Conservation (phyloP, 2,329 filamentous ascomycete genomes). For the Raffaelea arxii region DNA sequence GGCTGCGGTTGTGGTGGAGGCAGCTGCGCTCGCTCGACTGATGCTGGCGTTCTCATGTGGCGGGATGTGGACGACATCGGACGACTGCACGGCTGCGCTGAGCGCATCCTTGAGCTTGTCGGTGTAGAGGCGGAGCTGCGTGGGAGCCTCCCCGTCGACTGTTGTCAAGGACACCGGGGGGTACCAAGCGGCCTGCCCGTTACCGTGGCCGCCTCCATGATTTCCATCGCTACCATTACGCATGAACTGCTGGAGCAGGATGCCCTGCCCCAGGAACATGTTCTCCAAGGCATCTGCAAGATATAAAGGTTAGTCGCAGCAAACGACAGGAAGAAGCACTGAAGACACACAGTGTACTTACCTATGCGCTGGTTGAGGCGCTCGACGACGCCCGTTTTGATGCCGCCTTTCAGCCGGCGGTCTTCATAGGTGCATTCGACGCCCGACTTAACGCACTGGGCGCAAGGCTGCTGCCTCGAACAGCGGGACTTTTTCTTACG, state of each 20-base stretch:
- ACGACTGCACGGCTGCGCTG: background rate
- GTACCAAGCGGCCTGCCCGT: background rate
- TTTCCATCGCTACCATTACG: background rate
- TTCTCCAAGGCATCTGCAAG: background rate
- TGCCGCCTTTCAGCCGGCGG: background rate
- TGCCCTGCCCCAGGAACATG: background rate
- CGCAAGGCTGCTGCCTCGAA: background rate
- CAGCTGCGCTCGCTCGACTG: background rate
- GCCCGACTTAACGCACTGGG: background rate
- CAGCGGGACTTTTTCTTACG: background rate
- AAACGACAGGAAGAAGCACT: too few relatives aligned
- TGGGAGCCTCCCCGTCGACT: background rate
- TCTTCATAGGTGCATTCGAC: background rate
- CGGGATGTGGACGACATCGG: background rate
- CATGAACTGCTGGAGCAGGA: background rate
- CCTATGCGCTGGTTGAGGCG: background rate
- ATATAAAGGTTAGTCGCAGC: too few relatives aligned
- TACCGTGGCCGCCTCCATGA: background rate
- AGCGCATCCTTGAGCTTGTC: background rate
- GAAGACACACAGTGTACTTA: too few relatives aligned
- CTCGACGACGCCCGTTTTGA: background rate
- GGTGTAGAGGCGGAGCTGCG: background rate
- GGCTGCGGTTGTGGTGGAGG: background rate
- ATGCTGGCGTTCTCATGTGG: background rate
- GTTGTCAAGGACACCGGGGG: background rate